phyloP scores from a whole-genome alignment of 805 yeast species.

The Wickerhamomyces tratensis region DNA sequence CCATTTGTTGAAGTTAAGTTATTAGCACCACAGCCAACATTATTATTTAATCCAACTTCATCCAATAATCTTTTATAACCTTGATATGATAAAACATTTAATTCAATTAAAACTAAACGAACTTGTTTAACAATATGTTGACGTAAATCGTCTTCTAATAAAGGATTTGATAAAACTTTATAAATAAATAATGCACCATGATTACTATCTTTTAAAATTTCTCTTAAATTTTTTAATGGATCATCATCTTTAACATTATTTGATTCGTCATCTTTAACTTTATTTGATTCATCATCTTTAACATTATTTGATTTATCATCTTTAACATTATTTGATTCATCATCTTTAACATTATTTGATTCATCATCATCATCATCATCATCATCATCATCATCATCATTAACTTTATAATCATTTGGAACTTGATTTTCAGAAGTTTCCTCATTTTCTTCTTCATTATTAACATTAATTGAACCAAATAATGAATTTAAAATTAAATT shows the following conservation, averaged over 20 bases:
- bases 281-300: slow-evolving; percentile 7
- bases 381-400: slow-evolving; percentile 6
- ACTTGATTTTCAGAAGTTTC: too few relatives aligned
- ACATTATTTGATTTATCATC: neutral
- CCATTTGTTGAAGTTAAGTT: too few relatives aligned
- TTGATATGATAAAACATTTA: slow-evolving; percentile 46
- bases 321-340: slow-evolving; percentile 3
- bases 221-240: slow-evolving; percentile 40
- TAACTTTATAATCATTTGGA: too few relatives aligned
- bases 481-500: slow-evolving; percentile 52
- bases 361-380: slow-evolving; percentile 10
- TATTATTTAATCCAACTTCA: slow-evolving; percentile 62
- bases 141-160: slow-evolving; percentile 46
- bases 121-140: slow-evolving; percentile 52
- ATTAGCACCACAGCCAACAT: too few relatives aligned
- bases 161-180: slow-evolving; percentile 69
- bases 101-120: slow-evolving; percentile 49
- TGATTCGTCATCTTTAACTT: too few relatives aligned
- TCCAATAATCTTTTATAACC: slow-evolving; percentile 83
- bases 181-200: slow-evolving; percentile 73
- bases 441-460: too few relatives aligned
- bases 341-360: neutral
- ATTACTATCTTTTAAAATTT: slow-evolving; percentile 53
- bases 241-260: slow-evolving; percentile 3
- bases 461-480: slow-evolving; percentile 45